Percentiles rank a stretch among this genome's conserved stretches.
phyloP scores from a whole-genome alignment of 176 grass and related monocot species.

The Triticum turgidum region DNA sequence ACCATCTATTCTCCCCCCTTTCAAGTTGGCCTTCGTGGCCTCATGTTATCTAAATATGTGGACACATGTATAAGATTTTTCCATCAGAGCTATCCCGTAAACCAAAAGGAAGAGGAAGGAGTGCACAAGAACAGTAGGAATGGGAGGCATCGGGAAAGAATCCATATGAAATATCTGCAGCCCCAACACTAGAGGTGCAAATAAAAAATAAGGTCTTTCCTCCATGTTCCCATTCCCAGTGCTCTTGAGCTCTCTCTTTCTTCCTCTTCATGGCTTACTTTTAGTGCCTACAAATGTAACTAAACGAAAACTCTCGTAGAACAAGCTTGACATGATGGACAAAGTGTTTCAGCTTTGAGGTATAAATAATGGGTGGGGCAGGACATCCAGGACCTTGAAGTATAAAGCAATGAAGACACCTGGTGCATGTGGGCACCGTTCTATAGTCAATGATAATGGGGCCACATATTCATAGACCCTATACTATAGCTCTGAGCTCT shows the following conservation, averaged over 20 bases:
- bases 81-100: neutral
- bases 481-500: neutral
- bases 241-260: neutral
- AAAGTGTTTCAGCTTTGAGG: too few relatives aligned
- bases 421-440: neutral
- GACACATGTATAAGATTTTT: neutral
- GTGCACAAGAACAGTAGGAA: conserved; percentile 20
- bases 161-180: neutral
- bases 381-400: too few relatives aligned
- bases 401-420: neutral
- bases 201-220: neutral
- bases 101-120: conserved; percentile 19
- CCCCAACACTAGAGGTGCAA: neutral
- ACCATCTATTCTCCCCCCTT: neutral
- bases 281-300: neutral
- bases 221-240: neutral
- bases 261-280: neutral
- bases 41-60: neutral
- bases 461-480: neutral
- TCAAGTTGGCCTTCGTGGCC: neutral
- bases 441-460: neutral
- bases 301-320: neutral
- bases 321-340: too few relatives aligned
- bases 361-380: too few relatives aligned
- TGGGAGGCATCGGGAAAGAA: conserved; percentile 23